A percentile compares a stretch with the other conserved stretches of the same genome.
phyloP scores from a whole-genome alignment of 495 filamentous ascomycete species.

The Darksidea phi region DNA sequence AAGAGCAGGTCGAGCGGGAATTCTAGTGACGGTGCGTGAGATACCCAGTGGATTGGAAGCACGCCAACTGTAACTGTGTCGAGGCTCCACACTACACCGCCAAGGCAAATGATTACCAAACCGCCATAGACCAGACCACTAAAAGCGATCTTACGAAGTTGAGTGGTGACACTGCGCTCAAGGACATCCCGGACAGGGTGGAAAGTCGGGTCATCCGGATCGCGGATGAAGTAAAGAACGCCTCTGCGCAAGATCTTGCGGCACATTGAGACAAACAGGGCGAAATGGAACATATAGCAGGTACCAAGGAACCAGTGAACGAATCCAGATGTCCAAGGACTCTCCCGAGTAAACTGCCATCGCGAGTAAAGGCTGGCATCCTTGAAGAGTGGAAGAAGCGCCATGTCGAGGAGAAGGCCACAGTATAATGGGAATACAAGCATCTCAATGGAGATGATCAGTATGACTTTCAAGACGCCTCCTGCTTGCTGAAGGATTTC shows the following conservation, averaged over 20 bases:
- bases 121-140: conserved; percentile 94
- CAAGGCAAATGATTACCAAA: conserved; percentile 87
- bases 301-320: conserved; percentile 99
- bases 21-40: conserved; percentile 84
- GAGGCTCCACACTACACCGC: conserved; percentile 94
- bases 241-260: conserved; percentile 93
- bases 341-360: conserved; percentile 68
- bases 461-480: conserved; percentile 94
- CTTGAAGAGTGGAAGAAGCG: conserved; percentile 84
- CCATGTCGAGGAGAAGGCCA: conserved; percentile 83
- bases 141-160: conserved; percentile 94
- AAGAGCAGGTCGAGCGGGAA: conserved; percentile 93
- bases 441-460: conserved; percentile 99
- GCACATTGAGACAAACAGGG: conserved; percentile 98
- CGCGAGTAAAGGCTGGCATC: conserved; percentile 71
- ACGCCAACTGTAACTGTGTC: conserved; percentile 62
- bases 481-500: conserved; percentile 88
- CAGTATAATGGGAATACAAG: conserved; percentile 95
- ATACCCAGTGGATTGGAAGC: conserved; percentile 88
- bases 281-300: conserved; percentile 99
- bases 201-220: conserved; percentile 97
- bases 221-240: conserved; percentile 96
- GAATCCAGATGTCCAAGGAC: conserved; percentile 84
- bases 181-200: conserved; percentile 96
- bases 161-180: conserved; percentile 86